These are phyloP conservation scores for Didymella arachidicola DNA, from an alignment of 2,329 filamentous ascomycete genomes.

Conservation along the genomic window DNA sequence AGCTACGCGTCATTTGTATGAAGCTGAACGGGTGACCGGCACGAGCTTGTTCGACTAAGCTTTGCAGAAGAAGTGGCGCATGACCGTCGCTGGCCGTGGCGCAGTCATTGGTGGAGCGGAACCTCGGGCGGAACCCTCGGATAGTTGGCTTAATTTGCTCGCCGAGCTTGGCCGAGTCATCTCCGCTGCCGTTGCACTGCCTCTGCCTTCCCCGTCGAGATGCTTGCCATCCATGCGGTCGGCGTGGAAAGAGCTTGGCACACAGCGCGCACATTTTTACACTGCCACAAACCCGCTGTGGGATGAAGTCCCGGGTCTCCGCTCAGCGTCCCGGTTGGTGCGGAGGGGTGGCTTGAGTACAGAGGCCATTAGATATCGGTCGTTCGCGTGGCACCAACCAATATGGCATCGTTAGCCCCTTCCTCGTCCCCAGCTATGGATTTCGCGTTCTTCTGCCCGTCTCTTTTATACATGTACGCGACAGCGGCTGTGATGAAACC, in stretches of 20 bases:
- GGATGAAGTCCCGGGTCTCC: not conserved
- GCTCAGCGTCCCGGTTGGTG: slow-evolving; percentile 1
- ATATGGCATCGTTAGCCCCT: slow-evolving; percentile 6
- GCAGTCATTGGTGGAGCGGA: slow-evolving; percentile 21
- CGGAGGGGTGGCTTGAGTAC: not conserved
- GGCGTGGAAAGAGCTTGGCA: slow-evolving; percentile 9
- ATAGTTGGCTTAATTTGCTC: slow-evolving; percentile 11
- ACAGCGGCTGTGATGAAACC: slow-evolving; percentile 23
- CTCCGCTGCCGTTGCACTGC: slow-evolving; percentile 11
- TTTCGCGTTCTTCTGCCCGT: slow-evolving; percentile 17
- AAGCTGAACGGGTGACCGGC: slow-evolving; percentile 9
- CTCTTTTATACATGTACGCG: slow-evolving; percentile 27
- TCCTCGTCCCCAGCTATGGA: slow-evolving; percentile 17
- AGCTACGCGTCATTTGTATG: slow-evolving; percentile 12
- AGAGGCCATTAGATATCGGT: slow-evolving; percentile 2
- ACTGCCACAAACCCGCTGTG: slow-evolving; percentile 16
- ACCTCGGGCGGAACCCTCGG: slow-evolving; percentile 18
- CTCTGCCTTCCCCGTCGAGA: not conserved
- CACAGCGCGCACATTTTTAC: not conserved
- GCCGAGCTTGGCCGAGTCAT: slow-evolving; percentile 10
- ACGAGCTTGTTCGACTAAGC: slow-evolving; percentile 17
- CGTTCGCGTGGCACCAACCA: slow-evolving; percentile 8
- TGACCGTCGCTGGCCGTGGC: slow-evolving; percentile 14
- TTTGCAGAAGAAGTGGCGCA: slow-evolving; percentile 10
- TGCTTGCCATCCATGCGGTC: slow-evolving; percentile 16